A percentile compares a stretch with the other conserved stretches of the same genome.
Conservation (phyloP, 306 rosid species). For the Rosa persica region DNA sequence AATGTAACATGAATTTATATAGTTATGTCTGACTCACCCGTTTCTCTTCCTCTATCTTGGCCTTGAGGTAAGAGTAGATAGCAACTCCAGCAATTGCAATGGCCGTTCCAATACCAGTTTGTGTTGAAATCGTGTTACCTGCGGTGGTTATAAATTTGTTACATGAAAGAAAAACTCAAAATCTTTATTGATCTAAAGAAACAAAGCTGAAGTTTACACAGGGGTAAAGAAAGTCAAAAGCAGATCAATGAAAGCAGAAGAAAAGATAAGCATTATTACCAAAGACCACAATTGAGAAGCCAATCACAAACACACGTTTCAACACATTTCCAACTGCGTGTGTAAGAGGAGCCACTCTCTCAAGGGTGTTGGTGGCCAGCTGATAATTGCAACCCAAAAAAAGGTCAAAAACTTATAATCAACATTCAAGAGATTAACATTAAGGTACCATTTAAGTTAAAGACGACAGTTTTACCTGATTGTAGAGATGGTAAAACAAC, state of each 20-base stretch:
- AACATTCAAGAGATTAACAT: neutral
- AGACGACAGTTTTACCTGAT: constrained; percentile 55
- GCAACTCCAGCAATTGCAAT: constrained; percentile 97
- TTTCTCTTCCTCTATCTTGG: constrained; percentile 90
- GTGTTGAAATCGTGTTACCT: constrained; percentile 96
- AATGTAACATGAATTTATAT: neutral
- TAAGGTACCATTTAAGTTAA: neutral
- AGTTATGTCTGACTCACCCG: constrained; percentile 57
- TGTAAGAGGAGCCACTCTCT: constrained; percentile 97
- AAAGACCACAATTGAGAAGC: constrained; percentile 73
- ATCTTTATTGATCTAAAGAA: neutral
- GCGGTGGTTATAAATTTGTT: constrained; percentile 14
- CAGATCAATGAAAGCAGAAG: constrained; percentile 4
- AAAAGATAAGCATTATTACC: constrained; percentile 43
- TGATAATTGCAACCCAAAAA: constrained; percentile 21
- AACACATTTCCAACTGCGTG: constrained; percentile 97
- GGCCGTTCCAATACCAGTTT: constrained; percentile 85
- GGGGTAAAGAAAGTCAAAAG: neutral
- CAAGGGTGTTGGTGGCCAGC: constrained; percentile 95
- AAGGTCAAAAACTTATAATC: neutral
- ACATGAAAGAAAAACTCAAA: neutral
- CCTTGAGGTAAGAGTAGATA: constrained; percentile 77
- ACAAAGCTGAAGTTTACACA: neutral
- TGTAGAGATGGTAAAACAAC: constrained; percentile 94
- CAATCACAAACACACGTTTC: constrained; percentile 96